A percentile compares a stretch with the other conserved stretches of the same genome.
Evolutionary conservation across 2,329 filamentous ascomycete species (phyloP).

Genomic region (Phialemonium atrogriseum): DNA sequence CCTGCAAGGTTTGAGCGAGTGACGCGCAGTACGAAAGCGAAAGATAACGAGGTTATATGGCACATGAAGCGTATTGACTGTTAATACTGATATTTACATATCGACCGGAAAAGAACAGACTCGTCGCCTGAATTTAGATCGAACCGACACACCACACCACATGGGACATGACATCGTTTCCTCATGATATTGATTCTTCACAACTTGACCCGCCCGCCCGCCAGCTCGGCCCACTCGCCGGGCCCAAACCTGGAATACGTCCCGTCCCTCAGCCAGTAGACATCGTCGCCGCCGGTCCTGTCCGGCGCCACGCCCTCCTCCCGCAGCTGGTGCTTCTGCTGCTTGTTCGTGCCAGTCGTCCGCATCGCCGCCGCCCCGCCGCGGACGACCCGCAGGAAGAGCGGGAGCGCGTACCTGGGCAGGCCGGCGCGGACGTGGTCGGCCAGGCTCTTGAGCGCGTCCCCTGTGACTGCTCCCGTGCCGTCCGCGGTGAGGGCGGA

Average conservation of each 20-base stretch:
- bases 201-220: conserved; percentile 61
- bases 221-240: conserved; percentile 61
- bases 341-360: conserved; percentile 79
- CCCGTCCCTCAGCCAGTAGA: conserved; percentile 59
- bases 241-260: conserved; percentile 60
- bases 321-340: conserved; percentile 71
- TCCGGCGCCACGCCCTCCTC: conserved; percentile 63
- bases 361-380: conserved; percentile 45
- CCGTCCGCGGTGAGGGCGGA: conserved; percentile 32
- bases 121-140: too few species aligned
- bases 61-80: too few species aligned
- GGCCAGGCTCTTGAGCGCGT: conserved; percentile 51
- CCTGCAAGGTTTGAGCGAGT: too few species aligned
- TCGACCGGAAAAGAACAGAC: too few species aligned
- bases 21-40: too few species aligned
- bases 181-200: conserved; percentile 29
- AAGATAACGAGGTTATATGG: too few species aligned
- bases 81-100: too few species aligned
- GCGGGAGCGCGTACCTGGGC: conserved; percentile 66
- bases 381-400: conserved; percentile 67
- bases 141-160: too few species aligned
- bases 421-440: conserved; percentile 47
- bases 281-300: conserved; percentile 36
- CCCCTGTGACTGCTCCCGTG: conserved; percentile 29
- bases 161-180: too few species aligned